Evolutionary conservation across 768 basidiomycete species (phyloP), one percentile per base, ranked within the genome.

Genomic region (Mycena polygramma): DNA sequence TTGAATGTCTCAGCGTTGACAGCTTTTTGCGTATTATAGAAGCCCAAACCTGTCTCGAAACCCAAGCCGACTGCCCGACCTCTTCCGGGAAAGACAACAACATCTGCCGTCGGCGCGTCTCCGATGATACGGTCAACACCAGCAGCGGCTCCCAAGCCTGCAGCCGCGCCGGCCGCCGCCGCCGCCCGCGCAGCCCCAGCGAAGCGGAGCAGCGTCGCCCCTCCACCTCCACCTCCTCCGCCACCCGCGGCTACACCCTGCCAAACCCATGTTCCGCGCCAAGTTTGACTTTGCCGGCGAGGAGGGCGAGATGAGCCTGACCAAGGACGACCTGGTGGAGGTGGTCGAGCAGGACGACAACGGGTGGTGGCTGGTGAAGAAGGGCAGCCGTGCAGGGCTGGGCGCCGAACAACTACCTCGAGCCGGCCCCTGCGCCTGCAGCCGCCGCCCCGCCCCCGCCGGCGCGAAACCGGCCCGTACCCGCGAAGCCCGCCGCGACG

Each of bases 301-400:
- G 80, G 91, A 92, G 41, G 97, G 97, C 15, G 98, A 99, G 80
- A 92, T 98, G 87, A 84, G 90, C 8, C 80, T 99, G 60, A 88
- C 87, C 73, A 98, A 98, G 80, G 98, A 96, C 75, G 98, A 98
- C 69, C 67, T 94, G 4, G 94, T 99, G 1, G 97, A 98, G 82
- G 84, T 99, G 22, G 85, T 96, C 39, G 92, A 97, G 83, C 96
- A 98, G 77, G 91, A 96, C 72, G 90, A 96, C 69, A 97, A 97
- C 75, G 98, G 97, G 4, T 99, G 98, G 98, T 99, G 98, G 97
- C 86, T 98, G 39, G 92, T 98, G 66, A 94, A 92, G 86, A 95
- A 93, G 80, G 87, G 86, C 61, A 88, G 88, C n/a, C 3, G 81
- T 83, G 20, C 96, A 98, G 78, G 98, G 95, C 17, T 99, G 97